phyloP scores from a whole-genome alignment of 2,329 filamentous ascomycete species.

The Parasarocladium wereldwijsianum region DNA sequence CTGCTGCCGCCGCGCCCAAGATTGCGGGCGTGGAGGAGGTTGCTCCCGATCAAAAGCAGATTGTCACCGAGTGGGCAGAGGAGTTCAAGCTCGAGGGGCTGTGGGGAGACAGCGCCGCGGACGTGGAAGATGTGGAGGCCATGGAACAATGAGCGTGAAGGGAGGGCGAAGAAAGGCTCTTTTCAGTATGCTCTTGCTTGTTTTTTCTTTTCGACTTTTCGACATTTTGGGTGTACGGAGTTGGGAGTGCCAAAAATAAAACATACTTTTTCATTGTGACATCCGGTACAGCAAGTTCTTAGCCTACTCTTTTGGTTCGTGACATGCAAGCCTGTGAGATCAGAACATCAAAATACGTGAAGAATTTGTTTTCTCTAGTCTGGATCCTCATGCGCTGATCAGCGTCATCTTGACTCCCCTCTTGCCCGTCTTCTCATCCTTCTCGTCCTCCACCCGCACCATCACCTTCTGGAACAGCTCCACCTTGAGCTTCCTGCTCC shows the following conservation, averaged over 20 bases:
- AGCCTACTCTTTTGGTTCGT: too few species aligned
- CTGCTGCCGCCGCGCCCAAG: conserved; percentile 18
- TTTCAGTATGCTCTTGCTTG: conserved; percentile 6
- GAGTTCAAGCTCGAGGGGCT: conserved; percentile 92
- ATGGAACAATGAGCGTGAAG: conserved; percentile 47
- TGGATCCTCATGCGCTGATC: conserved; percentile 21
- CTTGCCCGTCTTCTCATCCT: conserved; percentile 94
- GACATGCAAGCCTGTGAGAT: too few species aligned
- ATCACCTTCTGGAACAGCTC: conserved; percentile 87
- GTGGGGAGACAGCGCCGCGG: conserved; percentile 51
- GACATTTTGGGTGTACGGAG: conserved; percentile 4
- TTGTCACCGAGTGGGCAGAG: conserved; percentile 83
- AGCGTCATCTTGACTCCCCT: conserved; percentile 70
- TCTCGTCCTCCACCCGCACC: conserved; percentile 80
- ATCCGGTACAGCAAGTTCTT: not conserved
- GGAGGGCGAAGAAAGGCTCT: conserved; percentile 10
- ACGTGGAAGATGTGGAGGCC: conserved; percentile 22
- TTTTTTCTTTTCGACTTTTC: conserved; percentile 4
- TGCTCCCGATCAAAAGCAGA: conserved; percentile 60
- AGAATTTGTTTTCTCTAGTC: conserved; percentile 5
- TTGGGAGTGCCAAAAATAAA: conserved; percentile 1
- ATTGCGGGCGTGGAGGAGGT: conserved; percentile 27
- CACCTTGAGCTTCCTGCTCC: conserved; percentile 42
- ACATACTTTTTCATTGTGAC: not conserved
- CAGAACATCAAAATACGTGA: too few species aligned